These are phyloP conservation scores for Coelastrella sp. DNA, from an alignment of 139 green algal species.

Conservation along the genomic window DNA sequence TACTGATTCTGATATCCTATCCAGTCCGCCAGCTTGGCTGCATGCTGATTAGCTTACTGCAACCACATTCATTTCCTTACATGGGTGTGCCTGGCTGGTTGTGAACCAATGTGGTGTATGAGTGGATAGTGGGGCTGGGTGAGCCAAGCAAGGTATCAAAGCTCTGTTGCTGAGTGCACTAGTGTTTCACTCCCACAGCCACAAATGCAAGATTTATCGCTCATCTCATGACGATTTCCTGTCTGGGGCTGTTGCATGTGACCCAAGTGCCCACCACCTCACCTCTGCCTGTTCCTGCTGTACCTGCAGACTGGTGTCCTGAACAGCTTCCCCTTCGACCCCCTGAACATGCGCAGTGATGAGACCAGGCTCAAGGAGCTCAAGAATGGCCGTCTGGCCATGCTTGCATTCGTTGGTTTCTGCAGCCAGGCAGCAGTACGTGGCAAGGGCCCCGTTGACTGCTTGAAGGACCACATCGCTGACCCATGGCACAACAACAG, in stretches of 20 bases:
- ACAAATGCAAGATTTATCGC: no score
- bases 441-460: constrained; percentile 87
- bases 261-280: background rate
- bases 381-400: constrained; percentile 84
- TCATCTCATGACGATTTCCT: background rate
- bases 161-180: no score
- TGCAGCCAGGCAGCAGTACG: constrained; percentile 80
- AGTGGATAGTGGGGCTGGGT: no score
- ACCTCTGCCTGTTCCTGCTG: background rate
- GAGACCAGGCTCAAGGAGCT: constrained; percentile 83
- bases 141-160: no score
- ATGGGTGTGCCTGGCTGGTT: no score
- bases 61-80: no score
- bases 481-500: constrained; percentile 93
- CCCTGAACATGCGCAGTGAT: constrained; percentile 70
- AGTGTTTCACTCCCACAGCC: no score
- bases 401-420: constrained; percentile 94
- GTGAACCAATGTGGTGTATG: no score
- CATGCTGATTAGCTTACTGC: no score
- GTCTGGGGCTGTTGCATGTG: background rate
- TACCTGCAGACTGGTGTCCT: constrained; percentile 32
- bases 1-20: background rate
- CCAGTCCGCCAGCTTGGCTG: background rate
- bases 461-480: constrained; percentile 83
- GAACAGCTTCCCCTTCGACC: constrained; percentile 77